Conservation (phyloP, 2,329 filamentous ascomycete genomes). For the Fusarium haematococcum region DNA sequence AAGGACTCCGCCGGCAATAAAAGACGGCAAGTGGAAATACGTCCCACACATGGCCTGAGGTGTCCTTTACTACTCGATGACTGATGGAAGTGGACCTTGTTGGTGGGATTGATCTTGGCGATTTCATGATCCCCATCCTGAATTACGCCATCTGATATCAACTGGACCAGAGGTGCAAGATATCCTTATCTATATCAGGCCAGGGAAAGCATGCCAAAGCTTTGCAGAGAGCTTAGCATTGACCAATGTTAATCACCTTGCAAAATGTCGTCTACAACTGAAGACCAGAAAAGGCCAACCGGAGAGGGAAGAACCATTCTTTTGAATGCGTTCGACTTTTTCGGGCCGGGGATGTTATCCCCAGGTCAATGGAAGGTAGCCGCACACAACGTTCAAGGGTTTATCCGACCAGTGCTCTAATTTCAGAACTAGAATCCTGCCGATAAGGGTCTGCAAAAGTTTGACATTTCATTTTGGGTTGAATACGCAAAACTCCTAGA, state of each 20-base stretch:
- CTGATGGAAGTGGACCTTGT: not conserved
- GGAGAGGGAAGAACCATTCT: not conserved
- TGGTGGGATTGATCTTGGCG: not conserved
- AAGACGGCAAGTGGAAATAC: not conserved
- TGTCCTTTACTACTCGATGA: not conserved
- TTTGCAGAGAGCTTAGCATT: not conserved
- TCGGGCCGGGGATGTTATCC: slow-evolving; percentile 1
- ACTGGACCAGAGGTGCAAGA: not conserved
- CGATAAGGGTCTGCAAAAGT: not conserved
- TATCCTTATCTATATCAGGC: not conserved
- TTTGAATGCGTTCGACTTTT: slow-evolving; percentile 5
- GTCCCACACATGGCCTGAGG: not conserved
- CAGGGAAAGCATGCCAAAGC: not conserved
- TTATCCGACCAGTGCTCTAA: not conserved
- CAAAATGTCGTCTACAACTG: not conserved
- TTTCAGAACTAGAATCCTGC: not conserved
- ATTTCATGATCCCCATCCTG: not conserved
- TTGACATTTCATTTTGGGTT: slow-evolving; percentile 6
- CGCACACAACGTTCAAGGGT: accelerated
- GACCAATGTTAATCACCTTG: not conserved
- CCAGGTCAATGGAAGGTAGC: not conserved
- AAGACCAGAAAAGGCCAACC: no score
- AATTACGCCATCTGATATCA: not conserved
- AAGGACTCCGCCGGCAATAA: not conserved
- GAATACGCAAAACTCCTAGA: slow-evolving; percentile 6